Evolutionary conservation across 192 early-diverging fungal genomes (phyloP).

Genomic region (Umbelopsis isabellina): DNA sequence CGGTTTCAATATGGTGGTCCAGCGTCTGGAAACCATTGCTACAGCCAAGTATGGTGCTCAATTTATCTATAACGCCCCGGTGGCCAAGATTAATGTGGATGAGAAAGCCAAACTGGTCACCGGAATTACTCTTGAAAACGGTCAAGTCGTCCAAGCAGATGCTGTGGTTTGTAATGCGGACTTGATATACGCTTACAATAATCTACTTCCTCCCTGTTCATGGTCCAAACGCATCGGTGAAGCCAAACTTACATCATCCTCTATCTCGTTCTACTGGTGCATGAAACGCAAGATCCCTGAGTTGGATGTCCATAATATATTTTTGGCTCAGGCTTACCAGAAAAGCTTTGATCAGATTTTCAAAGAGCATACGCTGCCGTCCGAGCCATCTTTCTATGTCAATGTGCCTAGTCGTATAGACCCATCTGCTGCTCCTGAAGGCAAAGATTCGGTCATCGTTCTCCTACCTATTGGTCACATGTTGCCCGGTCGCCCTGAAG

Average conservation of each 20-base stretch:
- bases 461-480: conserved; percentile 58
- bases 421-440: conserved; percentile 47
- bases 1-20: conserved; percentile 56
- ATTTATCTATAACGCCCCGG: conserved; percentile 47
- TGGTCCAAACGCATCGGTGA: conserved; percentile 37
- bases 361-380: conserved; percentile 44
- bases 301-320: conserved; percentile 60
- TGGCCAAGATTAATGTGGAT: conserved; percentile 46
- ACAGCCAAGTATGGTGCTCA: conserved; percentile 40
- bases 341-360: conserved; percentile 60
- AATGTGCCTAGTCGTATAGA: conserved; percentile 60
- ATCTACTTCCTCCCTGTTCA: conserved; percentile 47
- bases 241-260: conserved; percentile 56
- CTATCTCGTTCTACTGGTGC: conserved; percentile 59
- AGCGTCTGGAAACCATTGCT: conserved; percentile 47
- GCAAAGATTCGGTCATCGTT: conserved; percentile 50
- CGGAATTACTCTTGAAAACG: conserved; percentile 52
- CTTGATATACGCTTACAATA: conserved; percentile 54
- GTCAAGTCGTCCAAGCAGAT: conserved; percentile 48
- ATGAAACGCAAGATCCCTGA: conserved; percentile 44
- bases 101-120: conserved; percentile 33
- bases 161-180: conserved; percentile 62
- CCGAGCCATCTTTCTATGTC: conserved; percentile 58
- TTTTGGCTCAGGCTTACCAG: conserved; percentile 53
- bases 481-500: conserved; percentile 24